Percentiles rank a stretch among this genome's conserved stretches.
phyloP scores from a whole-genome alignment of 352 stramenopile genomes.

The Phytophthora sp. region DNA sequence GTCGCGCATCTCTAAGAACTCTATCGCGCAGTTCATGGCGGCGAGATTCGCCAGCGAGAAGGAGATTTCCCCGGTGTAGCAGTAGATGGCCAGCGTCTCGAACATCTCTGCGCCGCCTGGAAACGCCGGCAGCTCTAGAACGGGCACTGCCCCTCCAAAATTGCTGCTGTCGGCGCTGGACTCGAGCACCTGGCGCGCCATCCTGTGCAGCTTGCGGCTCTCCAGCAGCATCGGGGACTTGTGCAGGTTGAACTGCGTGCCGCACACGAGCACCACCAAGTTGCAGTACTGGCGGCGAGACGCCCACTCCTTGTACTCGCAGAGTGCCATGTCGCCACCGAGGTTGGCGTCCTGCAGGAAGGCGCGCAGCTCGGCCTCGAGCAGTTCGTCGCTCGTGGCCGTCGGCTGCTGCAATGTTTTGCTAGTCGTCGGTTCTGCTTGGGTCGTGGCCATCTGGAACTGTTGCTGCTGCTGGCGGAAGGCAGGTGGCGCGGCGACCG shows the following conservation, averaged over 20 bases:
- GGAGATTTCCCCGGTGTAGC: constrained; percentile 60
- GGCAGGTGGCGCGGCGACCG: background rate
- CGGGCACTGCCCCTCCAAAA: constrained; percentile 27
- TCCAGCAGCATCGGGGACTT: constrained; percentile 71
- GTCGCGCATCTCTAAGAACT: constrained; percentile 56
- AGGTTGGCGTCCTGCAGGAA: constrained; percentile 40
- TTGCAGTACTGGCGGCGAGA: constrained; percentile 52
- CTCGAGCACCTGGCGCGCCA: constrained; percentile 37
- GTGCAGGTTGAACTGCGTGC: constrained; percentile 77
- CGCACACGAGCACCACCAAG: constrained; percentile 64
- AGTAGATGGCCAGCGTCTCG: constrained; percentile 72
- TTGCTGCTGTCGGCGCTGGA: constrained; percentile 5
- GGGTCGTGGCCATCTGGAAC: background rate
- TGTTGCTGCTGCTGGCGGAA: constrained; percentile 12
- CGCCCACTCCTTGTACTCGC: constrained; percentile 61
- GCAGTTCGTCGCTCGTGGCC: constrained; percentile 7
- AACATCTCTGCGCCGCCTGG: constrained; percentile 64
- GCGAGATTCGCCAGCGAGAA: constrained; percentile 39
- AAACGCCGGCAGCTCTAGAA: constrained; percentile 55
- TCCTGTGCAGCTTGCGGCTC: constrained; percentile 47
- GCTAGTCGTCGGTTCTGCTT: constrained; percentile 1
- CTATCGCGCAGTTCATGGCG: constrained; percentile 39
- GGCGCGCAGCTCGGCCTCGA: constrained; percentile 36
- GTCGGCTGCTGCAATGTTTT: constrained; percentile 6
- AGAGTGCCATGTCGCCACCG: constrained; percentile 46